These are phyloP conservation scores for Cardiospermum halicacabum DNA, from an alignment of 345 rosid genomes.

Conservation along the genomic window DNA sequence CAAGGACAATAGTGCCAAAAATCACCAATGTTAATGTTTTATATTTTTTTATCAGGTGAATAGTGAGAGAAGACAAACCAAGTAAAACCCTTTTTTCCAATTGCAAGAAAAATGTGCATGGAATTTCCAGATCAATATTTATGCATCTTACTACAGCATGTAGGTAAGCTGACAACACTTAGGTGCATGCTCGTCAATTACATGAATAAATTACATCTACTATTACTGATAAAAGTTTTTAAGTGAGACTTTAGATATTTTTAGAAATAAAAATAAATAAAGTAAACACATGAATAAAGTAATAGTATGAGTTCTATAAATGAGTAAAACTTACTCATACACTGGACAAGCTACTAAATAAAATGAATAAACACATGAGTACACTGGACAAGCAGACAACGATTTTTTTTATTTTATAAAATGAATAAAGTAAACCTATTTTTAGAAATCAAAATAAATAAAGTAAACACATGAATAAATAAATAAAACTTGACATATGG, in stretches of 20 bases:
- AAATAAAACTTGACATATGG: too few species aligned
- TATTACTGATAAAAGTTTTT: not conserved
- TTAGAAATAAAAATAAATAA: too few species aligned
- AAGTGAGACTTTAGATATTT: not conserved
- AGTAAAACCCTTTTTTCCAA: not conserved
- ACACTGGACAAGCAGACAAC: too few species aligned
- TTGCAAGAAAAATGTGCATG: not conserved
- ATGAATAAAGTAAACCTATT: too few species aligned
- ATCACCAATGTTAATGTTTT: not conserved
- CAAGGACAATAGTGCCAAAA: not conserved
- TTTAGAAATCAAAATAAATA: too few species aligned
- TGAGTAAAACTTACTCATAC: too few species aligned
- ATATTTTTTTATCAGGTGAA: not conserved
- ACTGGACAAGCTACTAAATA: too few species aligned
- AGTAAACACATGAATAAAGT: too few species aligned
- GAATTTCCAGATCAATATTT: not conserved
- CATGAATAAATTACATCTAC: not conserved
- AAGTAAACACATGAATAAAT: too few species aligned
- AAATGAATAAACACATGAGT: too few species aligned
- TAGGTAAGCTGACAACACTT: not conserved
- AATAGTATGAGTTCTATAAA: too few species aligned
- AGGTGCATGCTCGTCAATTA: not conserved
- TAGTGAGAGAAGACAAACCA: not conserved
- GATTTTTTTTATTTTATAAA: too few species aligned
- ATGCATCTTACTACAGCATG: not conserved